phyloP scores from a whole-genome alignment of 2,329 filamentous ascomycete genomes.

The Microascus cirrosus region DNA sequence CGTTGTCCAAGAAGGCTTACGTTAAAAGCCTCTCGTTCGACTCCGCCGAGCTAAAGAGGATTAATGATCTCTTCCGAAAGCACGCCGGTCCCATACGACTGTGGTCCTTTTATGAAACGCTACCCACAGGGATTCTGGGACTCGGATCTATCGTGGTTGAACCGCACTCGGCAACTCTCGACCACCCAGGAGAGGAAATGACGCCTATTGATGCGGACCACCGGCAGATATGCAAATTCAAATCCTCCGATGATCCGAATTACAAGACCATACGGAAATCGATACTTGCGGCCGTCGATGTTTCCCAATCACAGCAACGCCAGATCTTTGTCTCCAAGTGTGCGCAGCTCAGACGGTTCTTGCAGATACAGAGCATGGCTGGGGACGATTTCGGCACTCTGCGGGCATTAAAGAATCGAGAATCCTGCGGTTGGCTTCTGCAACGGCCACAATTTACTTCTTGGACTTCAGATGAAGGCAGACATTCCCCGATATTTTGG shows the following conservation, averaged over 20 bases:
- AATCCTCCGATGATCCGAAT: neutral
- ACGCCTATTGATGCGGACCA: neutral
- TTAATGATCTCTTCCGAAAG: neutral
- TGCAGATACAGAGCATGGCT: neutral
- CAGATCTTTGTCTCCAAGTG: neutral
- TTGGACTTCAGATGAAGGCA: conserved; percentile 22
- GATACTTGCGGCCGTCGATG: neutral
- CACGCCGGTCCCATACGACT: neutral
- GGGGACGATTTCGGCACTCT: neutral
- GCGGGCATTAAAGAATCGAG: neutral
- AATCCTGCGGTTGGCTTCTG: conserved; percentile 9
- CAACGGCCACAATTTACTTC: conserved; percentile 21
- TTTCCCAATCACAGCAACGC: neutral
- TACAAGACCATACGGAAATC: neutral
- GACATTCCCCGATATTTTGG: conserved; percentile 3
- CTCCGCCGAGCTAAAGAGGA: neutral
- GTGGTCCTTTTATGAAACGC: neutral
- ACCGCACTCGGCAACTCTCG: neutral
- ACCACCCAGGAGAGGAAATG: neutral
- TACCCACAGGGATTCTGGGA: neutral
- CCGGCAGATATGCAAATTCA: neutral
- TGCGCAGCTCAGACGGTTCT: neutral
- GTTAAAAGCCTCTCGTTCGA: neutral
- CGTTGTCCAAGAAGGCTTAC: neutral
- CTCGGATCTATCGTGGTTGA: neutral